A percentile compares a stretch with the other conserved stretches of the same genome.
These are phyloP conservation scores for Trichosporon coremiiforme DNA, from an alignment of 1,284 basidiomycete genomes.

Conservation along the genomic window DNA sequence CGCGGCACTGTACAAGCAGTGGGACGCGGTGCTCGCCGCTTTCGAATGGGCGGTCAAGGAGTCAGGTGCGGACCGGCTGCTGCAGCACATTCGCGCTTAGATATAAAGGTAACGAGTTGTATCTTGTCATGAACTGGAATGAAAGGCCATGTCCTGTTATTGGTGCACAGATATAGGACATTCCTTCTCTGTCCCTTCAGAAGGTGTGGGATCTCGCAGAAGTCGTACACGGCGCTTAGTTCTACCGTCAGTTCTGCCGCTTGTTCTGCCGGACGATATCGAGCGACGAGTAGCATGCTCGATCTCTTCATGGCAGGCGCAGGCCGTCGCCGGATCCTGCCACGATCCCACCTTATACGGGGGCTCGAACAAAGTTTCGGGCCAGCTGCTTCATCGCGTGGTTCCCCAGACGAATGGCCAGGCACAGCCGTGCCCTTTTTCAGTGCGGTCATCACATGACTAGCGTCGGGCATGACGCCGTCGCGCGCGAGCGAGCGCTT, in stretches of 20 bases:
- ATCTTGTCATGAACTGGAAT: background rate
- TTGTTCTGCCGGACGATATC: too few species aligned
- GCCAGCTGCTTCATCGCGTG: background rate
- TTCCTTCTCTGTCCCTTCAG: background rate
- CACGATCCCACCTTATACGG: background rate
- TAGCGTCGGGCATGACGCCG: conserved; percentile 6
- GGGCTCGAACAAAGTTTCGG: background rate
- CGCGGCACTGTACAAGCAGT: background rate
- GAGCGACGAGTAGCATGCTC: too few species aligned
- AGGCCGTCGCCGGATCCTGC: background rate
- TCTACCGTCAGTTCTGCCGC: too few species aligned
- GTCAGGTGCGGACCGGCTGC: background rate
- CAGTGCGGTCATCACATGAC: background rate
- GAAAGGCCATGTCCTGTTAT: background rate
- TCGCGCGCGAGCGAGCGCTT: too few species aligned
- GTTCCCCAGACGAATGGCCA: background rate
- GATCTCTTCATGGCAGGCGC: background rate
- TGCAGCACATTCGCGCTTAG: background rate
- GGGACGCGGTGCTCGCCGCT: background rate
- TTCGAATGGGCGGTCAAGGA: background rate
- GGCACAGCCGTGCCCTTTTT: background rate
- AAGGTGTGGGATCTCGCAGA: background rate
- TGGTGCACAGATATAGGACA: background rate
- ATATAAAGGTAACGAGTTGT: background rate
- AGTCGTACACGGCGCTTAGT: too few species aligned